Base-by-base conservation (phyloP, 805 yeast genomes). In the Cyberlindnera mycetangii region DNA sequence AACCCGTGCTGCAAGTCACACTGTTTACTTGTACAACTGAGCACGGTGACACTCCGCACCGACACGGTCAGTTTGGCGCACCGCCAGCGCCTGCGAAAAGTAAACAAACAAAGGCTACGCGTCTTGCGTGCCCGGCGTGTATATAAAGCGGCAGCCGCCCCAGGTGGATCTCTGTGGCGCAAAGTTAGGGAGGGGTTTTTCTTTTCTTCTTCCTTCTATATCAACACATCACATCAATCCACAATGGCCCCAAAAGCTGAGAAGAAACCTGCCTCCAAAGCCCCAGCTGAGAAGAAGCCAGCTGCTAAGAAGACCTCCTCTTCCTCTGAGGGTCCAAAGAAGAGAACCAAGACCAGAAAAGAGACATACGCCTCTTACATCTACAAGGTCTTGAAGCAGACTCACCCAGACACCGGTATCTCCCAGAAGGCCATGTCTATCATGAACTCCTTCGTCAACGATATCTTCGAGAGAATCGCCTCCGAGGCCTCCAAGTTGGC, bases 351-450 rank as follows among this genome's bases (percentile, higher is more conserved):
- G 85, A 75, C 90, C 64, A 89, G 97, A 84, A 90, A 89, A 85
- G 97, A 92, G 78, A 89, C 97, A 56, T 92, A 89, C 80, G 89
- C 96, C 56, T 89, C 97, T 53, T 92, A 92, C 77, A 92, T 92
- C 70, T 92, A 90, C 93, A 92, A 92, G 76, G 97, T 90, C 59
- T 85, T 92, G 70, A 90, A 90, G 76, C 97, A 92, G 81, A 90
- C 97, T 53, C 98, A 92, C 76, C 98, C 97, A 72, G 97, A 92
- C 72, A 92, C 98, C 54, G 98, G 97, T 88, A 92, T 92, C 70
- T 90, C 98, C 62, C 96, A 89, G 76, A 87, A 89, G 71, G 96
- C 98, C 56, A 92, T 92, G 96, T 89, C 96, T 57, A 92, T 92
- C 72, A 84, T 92, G 92, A 92, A 92, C 86, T 92, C 97, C 35